phyloP scores from a whole-genome alignment of 208 protist species.

The Crithidia thermophila region DNA sequence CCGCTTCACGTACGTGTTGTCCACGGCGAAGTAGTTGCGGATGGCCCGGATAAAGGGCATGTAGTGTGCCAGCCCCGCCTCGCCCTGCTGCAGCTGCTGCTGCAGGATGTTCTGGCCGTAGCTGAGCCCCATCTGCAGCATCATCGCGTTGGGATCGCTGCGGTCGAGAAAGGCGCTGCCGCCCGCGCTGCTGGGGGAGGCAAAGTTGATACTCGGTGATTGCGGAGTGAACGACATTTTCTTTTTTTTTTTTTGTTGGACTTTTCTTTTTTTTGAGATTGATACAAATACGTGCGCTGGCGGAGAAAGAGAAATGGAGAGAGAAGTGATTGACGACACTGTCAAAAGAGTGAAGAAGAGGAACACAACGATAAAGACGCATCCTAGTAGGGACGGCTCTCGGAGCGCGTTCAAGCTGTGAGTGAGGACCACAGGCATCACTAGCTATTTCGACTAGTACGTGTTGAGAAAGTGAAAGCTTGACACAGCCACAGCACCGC shows the following conservation, averaged over 20 bases:
- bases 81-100: slow-evolving; percentile 59
- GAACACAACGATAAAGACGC: neutral
- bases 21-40: slow-evolving; percentile 72
- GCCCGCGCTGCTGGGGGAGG: neutral
- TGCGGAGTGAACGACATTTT: slow-evolving; percentile 18
- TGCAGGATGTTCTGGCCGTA: slow-evolving; percentile 80
- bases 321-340: neutral
- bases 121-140: slow-evolving; percentile 78
- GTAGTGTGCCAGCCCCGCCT: slow-evolving; percentile 55
- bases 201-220: slow-evolving; percentile 33
- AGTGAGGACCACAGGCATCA: too few relatives aligned
- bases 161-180: slow-evolving; percentile 19
- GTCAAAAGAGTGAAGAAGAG: neutral
- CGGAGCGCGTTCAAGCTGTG: too few relatives aligned
- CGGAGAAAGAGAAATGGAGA: neutral
- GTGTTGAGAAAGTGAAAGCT: too few relatives aligned
- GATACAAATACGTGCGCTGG: neutral
- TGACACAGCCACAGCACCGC: too few relatives aligned
- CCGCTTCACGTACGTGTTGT: slow-evolving; percentile 75
- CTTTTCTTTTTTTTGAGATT: slow-evolving; percentile 3
- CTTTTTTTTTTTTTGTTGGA: slow-evolving; percentile 2
- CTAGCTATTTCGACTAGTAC: too few relatives aligned
- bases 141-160: slow-evolving; percentile 37
- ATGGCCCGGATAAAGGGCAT: slow-evolving; percentile 62
- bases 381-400: too few relatives aligned